Evolutionary conservation across 139 green algal species (phyloP).

Genomic region (Asterochloris erici): DNA sequence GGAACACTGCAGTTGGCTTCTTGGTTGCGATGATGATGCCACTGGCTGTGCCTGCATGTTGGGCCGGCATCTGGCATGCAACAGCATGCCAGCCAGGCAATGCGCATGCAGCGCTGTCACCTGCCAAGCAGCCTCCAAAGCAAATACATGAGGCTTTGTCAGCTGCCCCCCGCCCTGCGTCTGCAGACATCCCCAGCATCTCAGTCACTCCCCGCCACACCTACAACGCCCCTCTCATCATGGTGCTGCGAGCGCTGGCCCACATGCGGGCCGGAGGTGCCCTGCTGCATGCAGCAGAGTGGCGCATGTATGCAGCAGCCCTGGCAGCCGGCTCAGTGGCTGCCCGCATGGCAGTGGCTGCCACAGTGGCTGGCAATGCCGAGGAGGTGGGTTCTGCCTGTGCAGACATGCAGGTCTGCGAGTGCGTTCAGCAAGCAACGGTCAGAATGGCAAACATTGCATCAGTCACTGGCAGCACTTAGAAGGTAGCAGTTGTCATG

Average conservation of each 20-base stretch:
- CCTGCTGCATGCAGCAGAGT: conserved; percentile 56
- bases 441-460: neutral
- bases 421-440: neutral
- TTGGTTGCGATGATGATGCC: no score
- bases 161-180: neutral
- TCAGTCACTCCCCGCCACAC: conserved; percentile 6
- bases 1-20: no score
- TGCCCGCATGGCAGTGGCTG: conserved; percentile 40
- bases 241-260: conserved; percentile 29
- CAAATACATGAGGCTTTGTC: no score
- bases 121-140: no score
- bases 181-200: neutral
- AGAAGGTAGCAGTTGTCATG: no score
- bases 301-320: conserved; percentile 38
- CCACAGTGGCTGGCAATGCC: conserved; percentile 24
- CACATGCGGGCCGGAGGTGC: conserved; percentile 24
- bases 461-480: neutral
- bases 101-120: no score
- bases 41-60: no score
- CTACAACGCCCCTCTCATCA: conserved; percentile 22
- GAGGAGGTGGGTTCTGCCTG: neutral
- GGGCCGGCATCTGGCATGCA: no score
- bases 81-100: no score
- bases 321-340: conserved; percentile 16
- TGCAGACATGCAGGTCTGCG: neutral